Evolutionary conservation across 176 grass and related monocot species (phyloP).

Genomic region (Triticum turgidum): DNA sequence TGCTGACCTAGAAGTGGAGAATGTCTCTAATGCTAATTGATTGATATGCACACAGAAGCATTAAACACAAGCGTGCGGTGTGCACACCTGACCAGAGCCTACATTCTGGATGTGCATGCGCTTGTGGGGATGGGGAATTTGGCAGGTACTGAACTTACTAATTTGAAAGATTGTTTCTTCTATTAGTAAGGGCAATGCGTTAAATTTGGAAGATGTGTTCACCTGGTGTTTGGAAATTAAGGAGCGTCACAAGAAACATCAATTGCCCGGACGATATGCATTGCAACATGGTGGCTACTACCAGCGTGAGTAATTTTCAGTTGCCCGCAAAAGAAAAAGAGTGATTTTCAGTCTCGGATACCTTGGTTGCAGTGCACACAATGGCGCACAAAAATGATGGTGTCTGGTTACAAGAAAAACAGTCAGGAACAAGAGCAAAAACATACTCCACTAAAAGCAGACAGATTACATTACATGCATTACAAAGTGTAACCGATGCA

Average conservation of each 20-base stretch:
- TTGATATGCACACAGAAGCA: constrained; percentile 33
- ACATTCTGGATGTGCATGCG: neutral
- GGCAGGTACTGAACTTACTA: neutral
- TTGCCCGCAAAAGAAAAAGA: neutral
- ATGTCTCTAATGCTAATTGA: constrained; percentile 30
- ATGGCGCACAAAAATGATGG: neutral
- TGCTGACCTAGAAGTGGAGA: constrained; percentile 34
- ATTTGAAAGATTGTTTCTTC: neutral
- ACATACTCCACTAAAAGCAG: neutral
- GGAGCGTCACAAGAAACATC: neutral
- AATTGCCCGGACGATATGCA: neutral
- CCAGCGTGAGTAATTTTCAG: neutral
- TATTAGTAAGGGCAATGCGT: neutral
- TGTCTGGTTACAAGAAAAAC: neutral
- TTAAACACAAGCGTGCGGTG: neutral
- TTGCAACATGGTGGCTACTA: neutral
- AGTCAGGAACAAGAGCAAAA: neutral
- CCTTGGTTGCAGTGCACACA: neutral
- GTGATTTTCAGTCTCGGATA: neutral
- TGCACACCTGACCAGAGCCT: neutral
- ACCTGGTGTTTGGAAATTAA: neutral
- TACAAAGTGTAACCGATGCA: constrained; percentile 67
- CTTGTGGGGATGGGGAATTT: constrained; percentile 21
- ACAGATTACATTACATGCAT: constrained; percentile 44
- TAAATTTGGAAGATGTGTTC: neutral